A percentile compares a stretch with the other conserved stretches of the same genome.
Evolutionary conservation across 331 rosid species (phyloP).

Genomic region (Malus hybrid): DNA sequence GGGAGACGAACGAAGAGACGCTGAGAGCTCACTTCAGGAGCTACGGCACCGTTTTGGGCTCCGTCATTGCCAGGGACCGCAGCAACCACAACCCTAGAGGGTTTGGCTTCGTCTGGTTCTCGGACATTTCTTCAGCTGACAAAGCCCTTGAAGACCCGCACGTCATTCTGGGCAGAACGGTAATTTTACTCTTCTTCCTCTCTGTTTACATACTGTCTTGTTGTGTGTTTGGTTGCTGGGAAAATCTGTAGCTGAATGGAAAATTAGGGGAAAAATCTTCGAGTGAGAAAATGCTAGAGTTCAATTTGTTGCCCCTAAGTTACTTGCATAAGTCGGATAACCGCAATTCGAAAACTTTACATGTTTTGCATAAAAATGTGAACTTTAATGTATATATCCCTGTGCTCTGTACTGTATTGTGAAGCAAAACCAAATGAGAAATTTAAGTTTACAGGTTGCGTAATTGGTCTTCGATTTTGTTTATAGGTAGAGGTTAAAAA

Average conservation of each 20-base stretch:
- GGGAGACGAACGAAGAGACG: constrained; percentile 43
- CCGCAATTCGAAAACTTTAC: background rate
- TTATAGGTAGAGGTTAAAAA: constrained; percentile 61
- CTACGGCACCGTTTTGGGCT: constrained; percentile 49
- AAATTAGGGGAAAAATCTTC: background rate
- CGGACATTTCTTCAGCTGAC: constrained; percentile 42
- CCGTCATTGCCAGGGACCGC: constrained; percentile 40
- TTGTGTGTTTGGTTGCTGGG: constrained; percentile 6
- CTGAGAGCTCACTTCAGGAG: constrained; percentile 39
- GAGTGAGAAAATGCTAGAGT: background rate
- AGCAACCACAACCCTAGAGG: constrained; percentile 50
- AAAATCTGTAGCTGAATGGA: background rate
- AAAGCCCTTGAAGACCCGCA: constrained; percentile 52
- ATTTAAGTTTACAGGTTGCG: background rate
- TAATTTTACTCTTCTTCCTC: background rate
- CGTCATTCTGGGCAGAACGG: constrained; percentile 54
- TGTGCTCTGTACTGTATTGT: background rate
- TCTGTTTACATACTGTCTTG: background rate
- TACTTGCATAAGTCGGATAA: background rate
- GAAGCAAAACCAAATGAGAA: background rate
- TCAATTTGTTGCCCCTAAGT: background rate
- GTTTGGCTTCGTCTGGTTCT: constrained; percentile 67
- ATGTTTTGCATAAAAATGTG: background rate
- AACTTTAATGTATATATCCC: background rate
- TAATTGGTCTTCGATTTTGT: constrained; percentile 8